Percentiles rank a stretch among this genome's conserved stretches.
Evolutionary conservation across 495 filamentous ascomycete genomes (phyloP).

Genomic region (Daldinia decipiens): DNA sequence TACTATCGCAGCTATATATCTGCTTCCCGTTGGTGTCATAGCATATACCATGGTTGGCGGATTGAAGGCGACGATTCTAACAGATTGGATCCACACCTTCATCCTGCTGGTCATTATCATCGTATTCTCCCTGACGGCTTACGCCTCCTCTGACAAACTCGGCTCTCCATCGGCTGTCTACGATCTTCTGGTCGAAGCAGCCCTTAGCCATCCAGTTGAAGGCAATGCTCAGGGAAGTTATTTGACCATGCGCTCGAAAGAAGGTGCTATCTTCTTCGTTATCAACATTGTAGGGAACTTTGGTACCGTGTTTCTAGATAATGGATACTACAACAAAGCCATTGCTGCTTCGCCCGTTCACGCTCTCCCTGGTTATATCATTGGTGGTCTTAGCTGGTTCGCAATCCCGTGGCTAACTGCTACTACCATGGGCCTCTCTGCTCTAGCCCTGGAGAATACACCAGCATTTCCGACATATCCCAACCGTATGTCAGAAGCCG

Average conservation of each 20-base stretch:
- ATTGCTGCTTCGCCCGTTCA: conserved; percentile 91
- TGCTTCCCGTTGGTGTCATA: conserved; percentile 87
- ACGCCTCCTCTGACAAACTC: conserved; percentile 76
- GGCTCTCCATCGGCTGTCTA: conserved; percentile 86
- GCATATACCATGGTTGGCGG: conserved; percentile 71
- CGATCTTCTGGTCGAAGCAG: conserved; percentile 78
- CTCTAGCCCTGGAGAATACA: conserved; percentile 80
- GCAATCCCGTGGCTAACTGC: conserved; percentile 94
- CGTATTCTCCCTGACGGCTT: conserved; percentile 88
- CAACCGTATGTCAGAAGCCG: conserved; percentile 72
- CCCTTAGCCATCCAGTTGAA: conserved; percentile 76
- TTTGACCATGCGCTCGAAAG: conserved; percentile 86
- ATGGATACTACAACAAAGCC: conserved; percentile 93
- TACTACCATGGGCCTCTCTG: conserved; percentile 93
- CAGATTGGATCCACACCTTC: conserved; percentile 79
- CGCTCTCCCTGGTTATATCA: conserved; percentile 90
- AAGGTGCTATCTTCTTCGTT: conserved; percentile 94
- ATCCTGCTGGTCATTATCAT: conserved; percentile 90
- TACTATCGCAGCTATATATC: conserved; percentile 88
- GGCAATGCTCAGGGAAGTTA: conserved; percentile 90
- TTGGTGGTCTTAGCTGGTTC: conserved; percentile 93
- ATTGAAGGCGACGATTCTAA: conserved; percentile 61
- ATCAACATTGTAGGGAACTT: conserved; percentile 92
- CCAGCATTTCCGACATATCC: conserved; percentile 79
- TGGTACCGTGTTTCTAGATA: conserved; percentile 83